Evolutionary conservation across 495 filamentous ascomycete species (phyloP).

Genomic region (Niebla homalea): DNA sequence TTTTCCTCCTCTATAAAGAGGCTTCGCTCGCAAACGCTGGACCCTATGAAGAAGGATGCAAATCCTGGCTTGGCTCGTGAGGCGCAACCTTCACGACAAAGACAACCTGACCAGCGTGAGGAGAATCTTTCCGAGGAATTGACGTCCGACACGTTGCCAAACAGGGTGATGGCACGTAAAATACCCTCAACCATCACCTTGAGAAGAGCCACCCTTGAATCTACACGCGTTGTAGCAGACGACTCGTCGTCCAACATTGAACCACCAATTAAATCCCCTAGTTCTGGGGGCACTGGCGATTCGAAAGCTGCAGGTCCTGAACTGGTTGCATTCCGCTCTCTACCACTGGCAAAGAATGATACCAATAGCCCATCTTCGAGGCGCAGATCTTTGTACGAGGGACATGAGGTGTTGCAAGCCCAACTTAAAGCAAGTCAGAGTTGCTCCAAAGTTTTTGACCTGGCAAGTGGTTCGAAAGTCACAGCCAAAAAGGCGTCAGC

Average conservation of each 20-base stretch:
- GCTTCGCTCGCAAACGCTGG: neutral
- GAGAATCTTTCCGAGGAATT: neutral
- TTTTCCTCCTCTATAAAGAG: neutral
- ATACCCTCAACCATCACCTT: constrained; percentile 13
- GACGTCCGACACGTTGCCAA: too few species aligned
- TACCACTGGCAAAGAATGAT: neutral
- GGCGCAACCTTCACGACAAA: neutral
- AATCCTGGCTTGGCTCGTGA: neutral
- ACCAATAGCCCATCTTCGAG: neutral
- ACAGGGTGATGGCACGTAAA: neutral
- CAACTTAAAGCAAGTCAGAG: neutral
- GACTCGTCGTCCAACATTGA: neutral
- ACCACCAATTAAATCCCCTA: neutral
- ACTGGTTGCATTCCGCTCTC: constrained; percentile 7
- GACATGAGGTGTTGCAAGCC: neutral
- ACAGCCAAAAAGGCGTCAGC: neutral
- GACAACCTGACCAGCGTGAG: neutral
- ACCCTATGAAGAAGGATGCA: neutral
- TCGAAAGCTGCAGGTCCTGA: constrained; percentile 1
- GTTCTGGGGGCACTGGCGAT: neutral
- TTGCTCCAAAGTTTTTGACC: neutral
- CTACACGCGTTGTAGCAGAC: neutral
- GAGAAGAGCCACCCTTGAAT: constrained; percentile 13
- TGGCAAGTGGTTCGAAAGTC: neutral
- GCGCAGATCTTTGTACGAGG: neutral